A percentile compares a stretch with the other conserved stretches of the same genome.
Conservation (phyloP, 495 filamentous ascomycete species). For the Echria macrotheca region DNA sequence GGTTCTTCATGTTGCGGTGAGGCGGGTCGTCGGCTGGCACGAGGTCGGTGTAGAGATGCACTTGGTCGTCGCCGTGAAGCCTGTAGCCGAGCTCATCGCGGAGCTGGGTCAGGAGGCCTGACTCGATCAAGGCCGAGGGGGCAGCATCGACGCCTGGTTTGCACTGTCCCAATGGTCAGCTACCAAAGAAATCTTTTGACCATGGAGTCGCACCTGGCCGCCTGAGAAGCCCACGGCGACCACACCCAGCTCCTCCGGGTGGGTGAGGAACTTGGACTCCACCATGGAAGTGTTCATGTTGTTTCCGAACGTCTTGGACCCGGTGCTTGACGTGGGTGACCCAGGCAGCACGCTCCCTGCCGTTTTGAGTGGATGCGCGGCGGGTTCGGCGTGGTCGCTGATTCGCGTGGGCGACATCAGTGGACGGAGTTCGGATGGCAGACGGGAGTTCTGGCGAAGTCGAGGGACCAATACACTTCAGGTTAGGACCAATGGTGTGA, state of each 20-base stretch:
- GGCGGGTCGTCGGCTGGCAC: slow-evolving; percentile 70
- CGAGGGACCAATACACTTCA: no score
- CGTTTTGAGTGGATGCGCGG: slow-evolving; percentile 6
- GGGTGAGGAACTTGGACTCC: slow-evolving; percentile 73
- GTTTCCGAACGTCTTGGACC: slow-evolving; percentile 21
- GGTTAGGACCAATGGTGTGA: not conserved
- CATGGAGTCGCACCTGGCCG: slow-evolving; percentile 76
- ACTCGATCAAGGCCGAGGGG: slow-evolving; percentile 82
- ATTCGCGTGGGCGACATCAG: slow-evolving; percentile 16
- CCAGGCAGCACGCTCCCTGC: not conserved
- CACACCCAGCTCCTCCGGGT: slow-evolving; percentile 74
- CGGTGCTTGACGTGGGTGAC: slow-evolving; percentile 8
- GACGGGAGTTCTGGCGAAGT: no score
- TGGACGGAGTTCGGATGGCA: no score
- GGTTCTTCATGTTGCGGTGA: slow-evolving; percentile 88
- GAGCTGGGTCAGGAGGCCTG: slow-evolving; percentile 81
- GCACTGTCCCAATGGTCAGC: slow-evolving; percentile 47
- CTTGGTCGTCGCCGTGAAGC: slow-evolving; percentile 74
- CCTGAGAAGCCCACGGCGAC: slow-evolving; percentile 97
- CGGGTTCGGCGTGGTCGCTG: slow-evolving; percentile 11
- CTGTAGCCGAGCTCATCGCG: slow-evolving; percentile 80
- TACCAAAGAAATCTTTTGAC: slow-evolving; percentile 14
- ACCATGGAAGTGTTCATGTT: slow-evolving; percentile 61
- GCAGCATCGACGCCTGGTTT: slow-evolving; percentile 92
- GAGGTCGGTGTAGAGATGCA: slow-evolving; percentile 76